Conservation (phyloP, 768 basidiomycete genomes). For the Leccinum truebloodii region DNA sequence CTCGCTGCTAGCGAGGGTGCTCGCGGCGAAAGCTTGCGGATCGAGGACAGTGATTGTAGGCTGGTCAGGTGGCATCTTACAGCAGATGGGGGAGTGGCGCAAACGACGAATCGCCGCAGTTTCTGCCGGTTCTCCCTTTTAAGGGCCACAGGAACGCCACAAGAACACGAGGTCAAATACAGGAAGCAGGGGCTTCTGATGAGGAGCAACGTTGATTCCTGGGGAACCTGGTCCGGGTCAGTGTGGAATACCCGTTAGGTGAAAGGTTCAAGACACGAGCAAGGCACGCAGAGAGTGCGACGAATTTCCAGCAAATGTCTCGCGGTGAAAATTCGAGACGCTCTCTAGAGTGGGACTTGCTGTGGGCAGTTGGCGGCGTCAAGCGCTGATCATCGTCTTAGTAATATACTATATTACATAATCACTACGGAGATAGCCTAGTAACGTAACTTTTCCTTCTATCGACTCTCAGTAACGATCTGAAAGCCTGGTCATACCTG, state of each 20-base stretch:
- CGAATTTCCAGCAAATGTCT: neutral
- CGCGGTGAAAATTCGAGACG: neutral
- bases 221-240: neutral
- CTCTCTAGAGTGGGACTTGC: neutral
- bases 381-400: no score
- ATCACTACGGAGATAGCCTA: no score
- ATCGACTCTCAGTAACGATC: neutral
- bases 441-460: no score
- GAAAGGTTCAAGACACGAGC: neutral
- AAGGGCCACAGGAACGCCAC: no score
- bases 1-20: conserved; percentile 17
- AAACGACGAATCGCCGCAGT: no score
- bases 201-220: neutral
- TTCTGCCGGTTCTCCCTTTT: no score
- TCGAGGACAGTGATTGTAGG: no score
- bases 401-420: no score
- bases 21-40: no score
- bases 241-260: neutral
- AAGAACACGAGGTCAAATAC: no score
- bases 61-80: no score
- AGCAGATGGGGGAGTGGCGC: no score
- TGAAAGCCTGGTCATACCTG: neutral
- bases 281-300: neutral
- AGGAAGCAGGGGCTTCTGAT: conserved; percentile 5
- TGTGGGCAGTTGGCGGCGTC: neutral